Conservation (phyloP, 805 yeast species). For the Tetrapisispora iriomotensis region DNA sequence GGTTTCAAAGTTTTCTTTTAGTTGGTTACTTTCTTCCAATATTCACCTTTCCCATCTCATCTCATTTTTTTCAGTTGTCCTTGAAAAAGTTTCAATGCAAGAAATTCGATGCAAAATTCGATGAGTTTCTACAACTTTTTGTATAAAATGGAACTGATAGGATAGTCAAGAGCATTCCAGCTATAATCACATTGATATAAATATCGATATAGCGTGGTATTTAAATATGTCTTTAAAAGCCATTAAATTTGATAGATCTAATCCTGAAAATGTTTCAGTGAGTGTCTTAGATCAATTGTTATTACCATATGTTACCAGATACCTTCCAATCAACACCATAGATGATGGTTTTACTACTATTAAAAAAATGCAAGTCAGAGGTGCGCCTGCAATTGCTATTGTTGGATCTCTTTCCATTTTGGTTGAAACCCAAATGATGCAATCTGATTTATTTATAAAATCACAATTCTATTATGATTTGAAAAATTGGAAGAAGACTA, state of each 20-base stretch:
- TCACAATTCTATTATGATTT: constrained; percentile 28
- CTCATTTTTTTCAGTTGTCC: no score
- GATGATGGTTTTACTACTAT: constrained; percentile 79
- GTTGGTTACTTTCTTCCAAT: no score
- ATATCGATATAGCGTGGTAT: neutral
- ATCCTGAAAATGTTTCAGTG: constrained; percentile 33
- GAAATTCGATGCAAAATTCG: no score
- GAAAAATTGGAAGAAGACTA: constrained; percentile 26
- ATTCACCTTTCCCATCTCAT: no score
- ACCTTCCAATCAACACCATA: constrained; percentile 50
- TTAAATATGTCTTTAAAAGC: constrained; percentile 44
- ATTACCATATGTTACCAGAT: constrained; percentile 70
- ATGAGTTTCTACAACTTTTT: no score
- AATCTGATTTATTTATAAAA: constrained; percentile 15
- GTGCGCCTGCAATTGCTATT: constrained; percentile 97
- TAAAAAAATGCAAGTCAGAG: constrained; percentile 86
- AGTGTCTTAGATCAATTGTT: constrained; percentile 69
- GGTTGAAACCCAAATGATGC: constrained; percentile 46
- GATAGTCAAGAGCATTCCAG: no score
- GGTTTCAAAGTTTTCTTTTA: no score
- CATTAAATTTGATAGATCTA: constrained; percentile 46
- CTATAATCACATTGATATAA: no score
- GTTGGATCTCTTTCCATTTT: constrained; percentile 82
- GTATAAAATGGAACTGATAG: no score
- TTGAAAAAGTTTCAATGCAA: no score